phyloP scores from a whole-genome alignment of 2,329 filamentous ascomycete genomes.

The Pseudofabraea citricarpa region DNA sequence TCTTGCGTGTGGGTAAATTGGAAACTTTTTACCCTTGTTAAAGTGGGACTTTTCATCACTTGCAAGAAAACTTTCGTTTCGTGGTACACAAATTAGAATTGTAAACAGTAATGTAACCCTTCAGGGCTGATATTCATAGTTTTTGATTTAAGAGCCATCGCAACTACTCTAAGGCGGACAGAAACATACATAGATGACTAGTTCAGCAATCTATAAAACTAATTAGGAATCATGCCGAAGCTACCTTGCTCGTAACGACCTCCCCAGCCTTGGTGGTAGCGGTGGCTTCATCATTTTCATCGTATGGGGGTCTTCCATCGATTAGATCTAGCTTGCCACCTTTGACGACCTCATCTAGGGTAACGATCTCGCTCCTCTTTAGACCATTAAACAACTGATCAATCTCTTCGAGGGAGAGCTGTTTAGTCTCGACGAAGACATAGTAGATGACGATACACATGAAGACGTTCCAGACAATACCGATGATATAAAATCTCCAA shows the following conservation, averaged over 20 bases:
- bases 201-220: too few species aligned
- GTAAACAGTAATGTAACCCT: too few species aligned
- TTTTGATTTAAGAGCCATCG: too few species aligned
- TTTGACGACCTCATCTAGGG: not conserved
- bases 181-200: too few species aligned
- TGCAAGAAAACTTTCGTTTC: too few species aligned
- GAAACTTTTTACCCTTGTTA: too few species aligned
- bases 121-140: too few species aligned
- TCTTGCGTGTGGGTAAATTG: too few species aligned
- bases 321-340: not conserved
- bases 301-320: not conserved
- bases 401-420: constrained; percentile 2
- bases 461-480: not conserved
- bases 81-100: too few species aligned
- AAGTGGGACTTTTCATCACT: too few species aligned
- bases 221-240: too few species aligned
- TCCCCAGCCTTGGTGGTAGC: not conserved
- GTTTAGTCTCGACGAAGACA: constrained; percentile 2
- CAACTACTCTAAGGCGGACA: too few species aligned
- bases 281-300: not conserved
- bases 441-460: constrained; percentile 1
- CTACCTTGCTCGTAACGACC: not conserved
- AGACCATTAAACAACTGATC: constrained; percentile 1
- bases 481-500: not conserved
- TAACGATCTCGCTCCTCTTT: not conserved